Base-by-base conservation (phyloP, 2,329 filamentous ascomycete species). In the Epichloe sibirici region DNA sequence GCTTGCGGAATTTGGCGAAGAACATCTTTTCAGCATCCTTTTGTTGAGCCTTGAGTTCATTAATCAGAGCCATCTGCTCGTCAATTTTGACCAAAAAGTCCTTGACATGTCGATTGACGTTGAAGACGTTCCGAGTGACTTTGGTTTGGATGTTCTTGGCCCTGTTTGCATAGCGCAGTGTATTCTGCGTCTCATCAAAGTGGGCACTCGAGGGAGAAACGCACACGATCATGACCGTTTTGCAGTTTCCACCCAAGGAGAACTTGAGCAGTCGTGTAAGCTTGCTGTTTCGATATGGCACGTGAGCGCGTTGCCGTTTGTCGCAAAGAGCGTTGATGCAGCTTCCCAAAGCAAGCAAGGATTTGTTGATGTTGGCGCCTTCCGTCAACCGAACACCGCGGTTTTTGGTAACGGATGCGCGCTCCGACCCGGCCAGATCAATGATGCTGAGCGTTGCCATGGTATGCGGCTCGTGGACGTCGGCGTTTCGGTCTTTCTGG, bases 61-160 rank as follows among this genome's bases (percentile, higher is more conserved):
- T 95, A 68, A 98, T 98, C 63, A 96, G 71, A n/a, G 83, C 85
- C 78, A 95, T 90, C 67, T 98, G 91, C 71, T 98, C 93, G 65
- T 98, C 91, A 62, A 98, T 98, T 77, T 97, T 97, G 74, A 96
- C 93, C 66, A 98, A 72, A 71, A 95, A 98, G 69, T 98, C 93
- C 74, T 98, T 98, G 63, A 98, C 93, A 70, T 98, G 93, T 56
- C 93, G 86, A 67, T 98, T 96, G 57, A 98, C 93, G 67, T 98
- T 98, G 73, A 94, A 98, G 25, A 97, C 90, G 65, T 98, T 98
- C 63, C 90, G 84, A n/a, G 93, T 96, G 53, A 96, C 90, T 76
- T 98, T 98, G 54, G 93, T 98, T 72, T 97, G 94, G 65, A 98
- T 98, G 64, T 98, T 98, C 79, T 98, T 98, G 54, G 93, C 93